A percentile compares a stretch with the other conserved stretches of the same genome.
Conservation (phyloP, 2,329 filamentous ascomycete species). For the Aureobasidium sp. region DNA sequence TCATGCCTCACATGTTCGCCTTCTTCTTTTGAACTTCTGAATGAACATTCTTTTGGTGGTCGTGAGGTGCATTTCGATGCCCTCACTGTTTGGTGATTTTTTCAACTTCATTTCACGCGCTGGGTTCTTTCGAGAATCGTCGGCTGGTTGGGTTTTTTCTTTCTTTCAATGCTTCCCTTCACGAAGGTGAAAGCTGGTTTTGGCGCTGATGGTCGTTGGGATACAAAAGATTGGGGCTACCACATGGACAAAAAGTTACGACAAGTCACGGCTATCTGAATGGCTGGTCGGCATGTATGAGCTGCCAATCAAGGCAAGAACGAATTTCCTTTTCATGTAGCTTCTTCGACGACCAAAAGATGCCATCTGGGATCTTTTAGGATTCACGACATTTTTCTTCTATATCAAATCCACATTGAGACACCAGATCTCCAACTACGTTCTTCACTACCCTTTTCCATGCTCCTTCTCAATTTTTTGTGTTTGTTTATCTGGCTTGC, state of each 20-base stretch:
- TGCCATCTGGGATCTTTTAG: conserved; percentile 11
- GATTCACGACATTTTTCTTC: conserved; percentile 8
- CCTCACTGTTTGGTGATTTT: conserved; percentile 1
- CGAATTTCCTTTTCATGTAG: conserved; percentile 9
- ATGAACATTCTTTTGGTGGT: conserved; percentile 13
- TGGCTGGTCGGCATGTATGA: not conserved
- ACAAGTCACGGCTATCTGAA: conserved; percentile 1
- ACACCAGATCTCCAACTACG: not conserved
- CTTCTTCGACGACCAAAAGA: conserved; percentile 12
- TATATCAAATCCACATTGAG: not conserved
- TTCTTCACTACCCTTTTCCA: not conserved
- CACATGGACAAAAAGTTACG: not conserved
- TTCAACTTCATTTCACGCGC: not conserved
- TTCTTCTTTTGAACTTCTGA: conserved; percentile 6
- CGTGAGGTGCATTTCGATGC: conserved; percentile 3
- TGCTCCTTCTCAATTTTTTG: not conserved
- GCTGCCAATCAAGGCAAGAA: not conserved
- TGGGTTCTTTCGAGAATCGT: conserved; percentile 5
- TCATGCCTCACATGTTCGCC: not conserved
- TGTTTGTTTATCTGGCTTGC: not conserved
- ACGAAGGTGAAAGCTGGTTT: not conserved
- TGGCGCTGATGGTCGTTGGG: conserved; percentile 13
- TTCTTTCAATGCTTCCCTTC: not conserved
- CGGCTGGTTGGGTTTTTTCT: not conserved
- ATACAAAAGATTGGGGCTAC: conserved; percentile 4